Percentiles rank a stretch among this genome's conserved stretches.
Conservation (phyloP, 257 asterid genomes). For the Jacaranda copaia region DNA sequence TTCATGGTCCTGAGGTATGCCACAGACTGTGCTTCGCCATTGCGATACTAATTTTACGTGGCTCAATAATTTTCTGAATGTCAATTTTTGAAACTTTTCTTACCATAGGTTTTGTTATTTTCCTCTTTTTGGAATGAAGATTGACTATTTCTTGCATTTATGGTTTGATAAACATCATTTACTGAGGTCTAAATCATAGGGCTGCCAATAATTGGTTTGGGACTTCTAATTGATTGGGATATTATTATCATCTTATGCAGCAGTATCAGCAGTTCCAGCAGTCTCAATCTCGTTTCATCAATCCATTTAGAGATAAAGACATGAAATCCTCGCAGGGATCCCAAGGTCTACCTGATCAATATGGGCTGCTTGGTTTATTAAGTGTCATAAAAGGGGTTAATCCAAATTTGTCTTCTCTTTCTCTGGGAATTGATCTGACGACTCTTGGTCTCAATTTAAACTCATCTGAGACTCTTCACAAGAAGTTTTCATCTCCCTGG, state of each 20-base stretch:
- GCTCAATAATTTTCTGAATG: neutral
- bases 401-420: slow-evolving; percentile 76
- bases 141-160: neutral
- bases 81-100: slow-evolving; percentile 1
- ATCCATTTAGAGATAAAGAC: slow-evolving; percentile 74
- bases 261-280: slow-evolving; percentile 87
- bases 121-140: slow-evolving; percentile 7
- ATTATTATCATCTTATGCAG: slow-evolving; percentile 55
- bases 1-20: slow-evolving; percentile 75
- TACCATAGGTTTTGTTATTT: slow-evolving; percentile 6
- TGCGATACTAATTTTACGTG: slow-evolving; percentile 19
- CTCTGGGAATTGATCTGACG: slow-evolving; percentile 80
- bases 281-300: slow-evolving; percentile 68
- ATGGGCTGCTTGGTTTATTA: slow-evolving; percentile 81
- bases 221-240: slow-evolving; percentile 43
- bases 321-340: slow-evolving; percentile 59
- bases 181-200: slow-evolving; percentile 42
- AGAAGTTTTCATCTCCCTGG: slow-evolving; percentile 93
- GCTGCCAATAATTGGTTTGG: slow-evolving; percentile 47
- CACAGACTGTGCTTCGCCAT: slow-evolving; percentile 22
- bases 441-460: slow-evolving; percentile 81
- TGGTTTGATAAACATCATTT: slow-evolving; percentile 25
- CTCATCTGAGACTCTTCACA: slow-evolving; percentile 79
- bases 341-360: slow-evolving; percentile 65
- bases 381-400: slow-evolving; percentile 66